phyloP scores from a whole-genome alignment of 169 alveolate genomes.

The Perkinsus olseni region DNA sequence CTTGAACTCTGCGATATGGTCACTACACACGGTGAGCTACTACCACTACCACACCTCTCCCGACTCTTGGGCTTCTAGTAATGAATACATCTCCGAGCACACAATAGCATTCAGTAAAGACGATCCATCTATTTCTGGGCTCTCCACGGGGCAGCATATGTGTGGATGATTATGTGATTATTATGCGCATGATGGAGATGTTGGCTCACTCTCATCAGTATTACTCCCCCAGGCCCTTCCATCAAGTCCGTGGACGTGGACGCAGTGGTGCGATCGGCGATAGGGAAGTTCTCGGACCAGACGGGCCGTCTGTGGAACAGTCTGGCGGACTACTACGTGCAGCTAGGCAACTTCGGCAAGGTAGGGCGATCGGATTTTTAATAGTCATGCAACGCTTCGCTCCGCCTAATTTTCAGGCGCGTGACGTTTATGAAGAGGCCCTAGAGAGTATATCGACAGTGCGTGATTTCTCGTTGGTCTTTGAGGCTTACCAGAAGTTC shows the following conservation, averaged over 20 bases:
- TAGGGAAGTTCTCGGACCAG: neutral
- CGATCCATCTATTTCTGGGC: too few relatives aligned
- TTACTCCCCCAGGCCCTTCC: neutral
- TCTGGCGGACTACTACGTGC: neutral
- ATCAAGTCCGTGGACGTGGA: neutral
- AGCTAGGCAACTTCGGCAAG: neutral
- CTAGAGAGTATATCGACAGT: slow-evolving; percentile 54
- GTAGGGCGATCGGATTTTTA: neutral
- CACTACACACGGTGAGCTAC: neutral
- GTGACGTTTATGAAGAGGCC: slow-evolving; percentile 67
- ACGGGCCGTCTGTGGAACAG: neutral
- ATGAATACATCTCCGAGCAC: too few relatives aligned
- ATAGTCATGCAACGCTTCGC: neutral
- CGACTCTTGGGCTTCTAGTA: too few relatives aligned
- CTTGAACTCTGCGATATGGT: neutral
- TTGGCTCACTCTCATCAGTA: too few relatives aligned
- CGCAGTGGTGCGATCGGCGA: neutral
- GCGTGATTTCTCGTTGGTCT: slow-evolving; percentile 64
- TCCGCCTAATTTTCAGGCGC: slow-evolving; percentile 45
- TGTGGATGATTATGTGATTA: too few relatives aligned
- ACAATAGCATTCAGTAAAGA: too few relatives aligned
- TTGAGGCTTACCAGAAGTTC: slow-evolving; percentile 60
- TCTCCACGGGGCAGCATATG: neutral
- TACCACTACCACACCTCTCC: too few relatives aligned
- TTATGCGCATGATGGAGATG: neutral